Evolutionary conservation across 306 rosid species (phyloP).

Genomic region (Boehmeria nivea): DNA sequence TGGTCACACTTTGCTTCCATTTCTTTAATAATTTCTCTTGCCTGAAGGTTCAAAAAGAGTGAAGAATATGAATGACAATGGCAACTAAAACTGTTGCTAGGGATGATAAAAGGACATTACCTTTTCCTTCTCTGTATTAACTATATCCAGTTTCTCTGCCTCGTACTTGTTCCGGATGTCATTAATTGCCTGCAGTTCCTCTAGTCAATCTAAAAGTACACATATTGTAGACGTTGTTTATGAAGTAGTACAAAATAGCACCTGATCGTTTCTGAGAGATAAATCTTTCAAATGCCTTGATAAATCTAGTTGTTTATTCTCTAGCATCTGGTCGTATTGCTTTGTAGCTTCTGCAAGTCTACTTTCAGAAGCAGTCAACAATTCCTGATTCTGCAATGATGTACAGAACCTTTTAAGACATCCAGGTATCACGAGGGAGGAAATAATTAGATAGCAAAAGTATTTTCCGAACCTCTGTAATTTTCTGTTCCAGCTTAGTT

Average conservation of each 20-base stretch:
- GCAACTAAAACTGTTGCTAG: constrained; percentile 17
- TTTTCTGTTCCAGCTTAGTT: constrained; percentile 66
- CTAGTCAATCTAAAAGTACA: constrained; percentile 30
- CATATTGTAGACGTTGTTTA: constrained; percentile 1
- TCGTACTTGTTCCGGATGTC: constrained; percentile 84
- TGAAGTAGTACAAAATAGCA: constrained; percentile 23
- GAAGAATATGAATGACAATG: constrained; percentile 23
- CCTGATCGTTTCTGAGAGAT: constrained; percentile 95
- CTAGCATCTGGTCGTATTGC: constrained; percentile 74
- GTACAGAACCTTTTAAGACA: constrained; percentile 14
- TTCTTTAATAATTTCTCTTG: constrained; percentile 53
- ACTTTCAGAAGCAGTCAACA: constrained; percentile 55
- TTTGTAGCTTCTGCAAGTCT: constrained; percentile 67
- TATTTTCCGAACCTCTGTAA: constrained; percentile 57
- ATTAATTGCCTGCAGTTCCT: constrained; percentile 63
- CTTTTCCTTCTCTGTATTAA: constrained; percentile 78
- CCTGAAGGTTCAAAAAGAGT: constrained; percentile 48
- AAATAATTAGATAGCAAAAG: constrained; percentile 8
- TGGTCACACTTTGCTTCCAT: constrained; percentile 46
- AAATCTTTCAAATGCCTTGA: constrained; percentile 90
- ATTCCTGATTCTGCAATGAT: constrained; percentile 52
- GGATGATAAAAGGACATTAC: constrained; percentile 31
- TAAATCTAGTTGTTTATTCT: constrained; percentile 66
- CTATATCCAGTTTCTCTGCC: constrained; percentile 72
- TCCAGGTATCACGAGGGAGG: constrained; percentile 14